Conservation (phyloP, 2,329 filamentous ascomycete genomes). For the Cladosporium colombiae region DNA sequence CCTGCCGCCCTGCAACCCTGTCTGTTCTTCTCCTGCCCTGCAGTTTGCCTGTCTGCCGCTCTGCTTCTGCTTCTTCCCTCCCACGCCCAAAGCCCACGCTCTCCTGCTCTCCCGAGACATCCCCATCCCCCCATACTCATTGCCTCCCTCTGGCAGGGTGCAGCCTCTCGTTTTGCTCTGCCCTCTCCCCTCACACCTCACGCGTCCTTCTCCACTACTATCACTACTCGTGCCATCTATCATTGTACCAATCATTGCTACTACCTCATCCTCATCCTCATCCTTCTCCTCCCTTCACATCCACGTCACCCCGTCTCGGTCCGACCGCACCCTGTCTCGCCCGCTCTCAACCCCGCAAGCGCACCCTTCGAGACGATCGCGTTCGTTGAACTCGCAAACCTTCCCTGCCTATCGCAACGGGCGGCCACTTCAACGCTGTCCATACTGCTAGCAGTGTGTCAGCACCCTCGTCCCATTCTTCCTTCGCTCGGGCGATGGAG, state of each 20-base stretch:
- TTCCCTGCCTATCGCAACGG: slow-evolving; percentile 10
- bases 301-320: neutral
- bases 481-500: slow-evolving; percentile 12
- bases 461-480: neutral
- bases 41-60: neutral
- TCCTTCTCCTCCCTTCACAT: neutral
- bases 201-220: neutral
- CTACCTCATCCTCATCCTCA: neutral
- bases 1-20: neutral
- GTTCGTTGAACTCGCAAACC: slow-evolving; percentile 14
- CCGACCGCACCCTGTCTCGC: slow-evolving; percentile 7
- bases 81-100: neutral
- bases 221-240: neutral
- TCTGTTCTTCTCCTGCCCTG: neutral
- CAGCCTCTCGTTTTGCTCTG: slow-evolving; percentile 1
- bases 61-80: neutral
- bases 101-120: slow-evolving; percentile 6
- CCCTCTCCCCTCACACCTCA: neutral
- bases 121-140: neutral
- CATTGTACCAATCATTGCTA: neutral
- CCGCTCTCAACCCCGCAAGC: slow-evolving; percentile 9
- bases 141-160: slow-evolving; percentile 9
- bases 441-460: slow-evolving; percentile 11
- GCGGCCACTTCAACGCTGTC: slow-evolving; percentile 8
- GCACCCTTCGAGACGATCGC: slow-evolving; percentile 11